Evolutionary conservation across 2,329 filamentous ascomycete species (phyloP).

Genomic region (Elsinoe necatrix): DNA sequence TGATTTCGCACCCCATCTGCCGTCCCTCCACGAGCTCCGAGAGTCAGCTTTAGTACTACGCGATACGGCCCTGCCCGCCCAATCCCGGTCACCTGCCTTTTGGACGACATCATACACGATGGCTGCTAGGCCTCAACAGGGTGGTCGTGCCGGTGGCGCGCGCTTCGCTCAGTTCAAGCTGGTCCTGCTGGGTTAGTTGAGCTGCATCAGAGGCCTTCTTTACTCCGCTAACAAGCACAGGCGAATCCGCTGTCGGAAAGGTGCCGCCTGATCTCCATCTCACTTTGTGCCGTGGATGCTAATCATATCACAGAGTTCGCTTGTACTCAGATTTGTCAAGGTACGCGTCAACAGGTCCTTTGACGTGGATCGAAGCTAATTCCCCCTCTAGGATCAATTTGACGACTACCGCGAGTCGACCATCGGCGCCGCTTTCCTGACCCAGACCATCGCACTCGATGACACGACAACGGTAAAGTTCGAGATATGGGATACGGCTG

Average conservation of each 20-base stretch:
- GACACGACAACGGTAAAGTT: conserved; percentile 99
- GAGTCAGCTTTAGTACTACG: not conserved
- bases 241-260: conserved; percentile 97
- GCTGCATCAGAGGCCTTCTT: not conserved
- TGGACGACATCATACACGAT: conserved; percentile 43
- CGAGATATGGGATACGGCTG: conserved; percentile 98
- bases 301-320: conserved; percentile 62
- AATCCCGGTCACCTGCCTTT: conserved; percentile 8
- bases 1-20: too few relatives aligned
- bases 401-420: conserved; percentile 97
- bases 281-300: conserved; percentile 18
- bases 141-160: conserved; percentile 53
- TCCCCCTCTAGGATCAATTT: conserved; percentile 77
- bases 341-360: conserved; percentile 40
- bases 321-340: conserved; percentile 97
- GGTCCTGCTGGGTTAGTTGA: conserved; percentile 80
- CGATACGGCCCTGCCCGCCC: not conserved
- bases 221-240: conserved; percentile 40
- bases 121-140: conserved; percentile 76
- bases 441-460: conserved; percentile 96
- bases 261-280: conserved; percentile 45
- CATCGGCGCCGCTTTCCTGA: conserved; percentile 96
- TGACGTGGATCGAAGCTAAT: too few relatives aligned
- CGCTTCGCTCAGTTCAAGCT: conserved; percentile 99
- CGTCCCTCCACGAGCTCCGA: not conserved